Base-by-base conservation (phyloP, 768 basidiomycete genomes). In the Boletus pseudo-olivaceus region DNA sequence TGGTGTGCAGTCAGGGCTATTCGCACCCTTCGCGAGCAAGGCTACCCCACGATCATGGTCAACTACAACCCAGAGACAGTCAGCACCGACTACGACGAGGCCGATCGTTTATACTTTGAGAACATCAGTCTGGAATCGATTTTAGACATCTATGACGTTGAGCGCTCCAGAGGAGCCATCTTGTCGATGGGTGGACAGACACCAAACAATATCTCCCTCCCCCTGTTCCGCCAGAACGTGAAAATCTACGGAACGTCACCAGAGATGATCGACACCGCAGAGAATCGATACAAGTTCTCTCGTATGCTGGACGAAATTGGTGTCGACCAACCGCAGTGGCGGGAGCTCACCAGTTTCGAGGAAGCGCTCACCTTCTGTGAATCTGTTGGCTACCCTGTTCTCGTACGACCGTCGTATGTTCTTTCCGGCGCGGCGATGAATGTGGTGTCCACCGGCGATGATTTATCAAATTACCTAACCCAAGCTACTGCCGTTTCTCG, bases 401-500 rank as follows among this genome's bases (percentile, higher is more conserved):
- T 99, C 32, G 96, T 98, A 20, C 85, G 96, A 54, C 96, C 96
- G 0, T 99, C 96, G 0, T 99, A 98, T 67, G 96, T 98, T 47
- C 84, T 99, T n/a, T 99, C 97, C 2, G 97, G 97, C 42, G 97
- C 96, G 2, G 97, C 97, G 26, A 99, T 99, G 97, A 99, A 99
- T 69, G 96, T 99, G 54, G 97, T 98, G 14, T 98, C 89, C 54
- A 95, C 93, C 11, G 79, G 81, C 40, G 88, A 96, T 66, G 97
- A 98, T 69, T 79, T 99, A 39, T 83, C 83, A 42, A 92, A 84
- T 69, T 99, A 98, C 71, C 81, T 99, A 54, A 89, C 88, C 1
- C 95, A 93, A 73, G 97, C 97, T 19, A 89, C 95, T 20, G 94
- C 91, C 50, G 94, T 99, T 53, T 99, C 97, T 40, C 86, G 91